A percentile compares a stretch with the other conserved stretches of the same genome.
Conservation (phyloP, 306 rosid species). For the Cucumis melo region DNA sequence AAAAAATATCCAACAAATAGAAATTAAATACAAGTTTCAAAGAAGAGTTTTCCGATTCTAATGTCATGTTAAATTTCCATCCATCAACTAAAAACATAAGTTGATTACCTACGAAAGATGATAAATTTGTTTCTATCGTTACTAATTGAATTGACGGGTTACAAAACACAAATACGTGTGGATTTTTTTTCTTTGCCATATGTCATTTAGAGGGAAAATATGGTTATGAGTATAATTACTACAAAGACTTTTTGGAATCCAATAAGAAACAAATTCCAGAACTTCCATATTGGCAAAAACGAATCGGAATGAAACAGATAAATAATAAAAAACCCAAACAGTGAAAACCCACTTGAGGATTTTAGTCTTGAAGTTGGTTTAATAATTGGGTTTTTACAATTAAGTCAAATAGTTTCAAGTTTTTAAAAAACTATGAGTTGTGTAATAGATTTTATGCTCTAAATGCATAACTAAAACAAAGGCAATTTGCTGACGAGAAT, state of each 20-base stretch:
- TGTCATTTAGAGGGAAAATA: neutral
- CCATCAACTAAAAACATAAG: too few relatives aligned
- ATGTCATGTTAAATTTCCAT: too few relatives aligned
- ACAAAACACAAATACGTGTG: too few relatives aligned
- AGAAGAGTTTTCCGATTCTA: too few relatives aligned
- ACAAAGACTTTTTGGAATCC: neutral
- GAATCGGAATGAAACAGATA: neutral
- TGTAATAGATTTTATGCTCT: neutral
- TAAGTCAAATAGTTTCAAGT: neutral
- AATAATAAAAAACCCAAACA: neutral
- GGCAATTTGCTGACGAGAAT: neutral
- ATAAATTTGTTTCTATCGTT: too few relatives aligned
- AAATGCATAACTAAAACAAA: neutral
- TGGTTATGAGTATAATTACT: neutral
- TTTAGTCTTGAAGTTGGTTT: neutral
- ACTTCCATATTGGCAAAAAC: neutral
- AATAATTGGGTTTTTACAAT: neutral
- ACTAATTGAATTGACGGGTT: too few relatives aligned
- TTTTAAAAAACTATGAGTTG: neutral
- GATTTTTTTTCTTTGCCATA: neutral
- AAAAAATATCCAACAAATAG: too few relatives aligned
- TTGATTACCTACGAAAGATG: too few relatives aligned
- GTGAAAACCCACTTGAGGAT: slow-evolving; percentile 3
- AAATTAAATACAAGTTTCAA: too few relatives aligned
- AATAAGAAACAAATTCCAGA: neutral